Conservation (phyloP, 2,329 filamentous ascomycete genomes). For the Camptophora hylomeconis region DNA sequence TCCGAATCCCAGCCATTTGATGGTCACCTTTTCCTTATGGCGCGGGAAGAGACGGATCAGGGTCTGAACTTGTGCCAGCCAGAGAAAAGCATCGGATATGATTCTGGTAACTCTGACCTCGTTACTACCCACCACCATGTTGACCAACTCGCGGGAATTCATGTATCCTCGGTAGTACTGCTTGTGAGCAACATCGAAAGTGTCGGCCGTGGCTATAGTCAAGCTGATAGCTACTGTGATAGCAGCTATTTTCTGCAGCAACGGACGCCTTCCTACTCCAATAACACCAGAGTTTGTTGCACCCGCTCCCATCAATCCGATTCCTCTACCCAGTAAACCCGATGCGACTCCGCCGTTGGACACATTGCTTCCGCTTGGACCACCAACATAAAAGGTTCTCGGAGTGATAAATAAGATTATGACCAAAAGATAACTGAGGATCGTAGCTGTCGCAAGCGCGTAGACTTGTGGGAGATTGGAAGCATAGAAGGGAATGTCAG, state of each 20-base stretch:
- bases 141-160: conserved; percentile 63
- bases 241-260: conserved; percentile 68
- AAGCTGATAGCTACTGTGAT: conserved; percentile 63
- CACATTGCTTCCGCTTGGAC: too few relatives aligned
- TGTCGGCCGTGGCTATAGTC: conserved; percentile 85
- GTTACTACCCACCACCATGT: conserved; percentile 66
- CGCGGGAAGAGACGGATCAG: conserved; percentile 89
- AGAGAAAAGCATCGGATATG: conserved; percentile 90
- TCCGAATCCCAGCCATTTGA: conserved; percentile 96
- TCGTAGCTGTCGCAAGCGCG: conserved; percentile 78
- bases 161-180: conserved; percentile 72
- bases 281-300: conserved; percentile 46
- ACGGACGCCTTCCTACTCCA: conserved; percentile 80
- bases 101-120: conserved; percentile 84
- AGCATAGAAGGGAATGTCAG: conserved; percentile 80
- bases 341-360: conserved; percentile 53
- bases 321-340: conserved; percentile 66
- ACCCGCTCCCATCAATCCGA: conserved; percentile 66
- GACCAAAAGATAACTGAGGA: conserved; percentile 81
- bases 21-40: conserved; percentile 93
- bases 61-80: conserved; percentile 95
- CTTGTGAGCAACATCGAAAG: conserved; percentile 66
- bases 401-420: conserved; percentile 91
- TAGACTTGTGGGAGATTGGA: conserved; percentile 90
- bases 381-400: conserved; percentile 81